Evolutionary conservation across 2,329 filamentous ascomycete genomes (phyloP).

Genomic region (Fusarium newnesense): DNA sequence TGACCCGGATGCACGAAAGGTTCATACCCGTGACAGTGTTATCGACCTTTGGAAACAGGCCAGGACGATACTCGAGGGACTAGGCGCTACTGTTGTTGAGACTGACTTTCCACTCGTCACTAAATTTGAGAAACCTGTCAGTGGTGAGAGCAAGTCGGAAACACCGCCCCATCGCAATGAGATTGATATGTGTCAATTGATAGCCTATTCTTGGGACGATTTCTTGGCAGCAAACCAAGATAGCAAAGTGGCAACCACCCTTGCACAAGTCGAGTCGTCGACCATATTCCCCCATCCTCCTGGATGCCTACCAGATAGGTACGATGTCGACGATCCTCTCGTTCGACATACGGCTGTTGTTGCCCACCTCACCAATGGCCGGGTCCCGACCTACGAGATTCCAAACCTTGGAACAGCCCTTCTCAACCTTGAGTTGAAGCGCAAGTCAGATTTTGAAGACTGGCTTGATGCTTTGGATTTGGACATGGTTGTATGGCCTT

Average conservation of each 20-base stretch:
- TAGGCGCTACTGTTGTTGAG: background rate
- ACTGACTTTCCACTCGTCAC: background rate
- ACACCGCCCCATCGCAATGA: constrained; percentile 4
- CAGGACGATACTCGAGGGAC: background rate
- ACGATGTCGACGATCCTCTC: background rate
- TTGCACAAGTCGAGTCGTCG: background rate
- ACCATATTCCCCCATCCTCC: background rate
- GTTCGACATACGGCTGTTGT: constrained; percentile 5
- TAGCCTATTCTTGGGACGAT: constrained; percentile 10
- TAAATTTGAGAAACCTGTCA: background rate
- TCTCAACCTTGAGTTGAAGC: background rate
- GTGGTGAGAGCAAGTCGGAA: background rate
- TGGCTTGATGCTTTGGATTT: background rate
- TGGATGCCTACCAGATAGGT: background rate
- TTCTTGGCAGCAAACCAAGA: background rate
- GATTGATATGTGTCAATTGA: constrained; percentile 5
- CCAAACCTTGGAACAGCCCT: background rate
- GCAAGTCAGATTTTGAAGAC: background rate
- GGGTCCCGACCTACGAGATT: background rate
- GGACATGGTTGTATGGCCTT: background rate
- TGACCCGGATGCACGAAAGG: background rate
- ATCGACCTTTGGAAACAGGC: background rate
- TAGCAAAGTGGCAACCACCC: background rate
- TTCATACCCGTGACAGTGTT: background rate
- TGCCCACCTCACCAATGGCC: background rate